Percentiles rank a stretch among this genome's conserved stretches.
phyloP scores from a whole-genome alignment of 805 yeast species.

The Starmera quercuum region DNA sequence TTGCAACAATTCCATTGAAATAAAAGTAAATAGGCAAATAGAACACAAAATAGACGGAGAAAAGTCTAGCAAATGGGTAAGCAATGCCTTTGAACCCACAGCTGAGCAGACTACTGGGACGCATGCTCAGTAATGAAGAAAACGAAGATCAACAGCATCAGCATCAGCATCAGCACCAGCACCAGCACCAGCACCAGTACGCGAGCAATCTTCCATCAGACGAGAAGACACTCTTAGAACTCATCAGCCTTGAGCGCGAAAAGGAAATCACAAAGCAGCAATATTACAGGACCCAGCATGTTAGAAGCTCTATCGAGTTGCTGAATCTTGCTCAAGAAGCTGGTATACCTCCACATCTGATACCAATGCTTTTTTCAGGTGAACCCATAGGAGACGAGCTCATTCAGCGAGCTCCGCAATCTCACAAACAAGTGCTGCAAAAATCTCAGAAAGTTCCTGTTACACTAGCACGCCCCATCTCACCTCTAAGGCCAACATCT shows the following conservation, averaged over 20 bases:
- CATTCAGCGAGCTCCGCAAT: conserved; percentile 8
- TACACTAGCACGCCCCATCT: conserved; percentile 10
- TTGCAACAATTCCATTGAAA: too few species aligned
- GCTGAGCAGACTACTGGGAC: too few species aligned
- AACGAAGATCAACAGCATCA: too few species aligned
- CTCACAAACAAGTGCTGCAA: conserved; percentile 6
- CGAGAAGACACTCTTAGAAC: conserved; percentile 13
- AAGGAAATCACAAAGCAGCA: conserved; percentile 83
- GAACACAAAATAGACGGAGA: too few species aligned
- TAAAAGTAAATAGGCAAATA: too few species aligned
- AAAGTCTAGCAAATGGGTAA: too few species aligned
- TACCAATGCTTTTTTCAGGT: conserved; percentile 50
- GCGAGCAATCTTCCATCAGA: too few species aligned
- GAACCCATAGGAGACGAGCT: conserved; percentile 18
- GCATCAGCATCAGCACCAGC: too few species aligned
- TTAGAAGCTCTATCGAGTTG: conserved; percentile 52
- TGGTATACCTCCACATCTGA: conserved; percentile 55
- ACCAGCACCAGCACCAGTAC: too few species aligned
- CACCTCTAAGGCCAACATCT: conserved; percentile 24
- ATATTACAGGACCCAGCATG: conserved; percentile 56
- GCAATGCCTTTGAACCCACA: too few species aligned
- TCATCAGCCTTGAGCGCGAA: conserved; percentile 30
- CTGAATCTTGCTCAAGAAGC: conserved; percentile 51
- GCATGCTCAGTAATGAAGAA: too few species aligned
- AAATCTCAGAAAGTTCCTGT: neutral